Percentiles rank a stretch among this genome's conserved stretches.
Conservation (phyloP, 352 stramenopile species). For the Pythium aquatile region DNA sequence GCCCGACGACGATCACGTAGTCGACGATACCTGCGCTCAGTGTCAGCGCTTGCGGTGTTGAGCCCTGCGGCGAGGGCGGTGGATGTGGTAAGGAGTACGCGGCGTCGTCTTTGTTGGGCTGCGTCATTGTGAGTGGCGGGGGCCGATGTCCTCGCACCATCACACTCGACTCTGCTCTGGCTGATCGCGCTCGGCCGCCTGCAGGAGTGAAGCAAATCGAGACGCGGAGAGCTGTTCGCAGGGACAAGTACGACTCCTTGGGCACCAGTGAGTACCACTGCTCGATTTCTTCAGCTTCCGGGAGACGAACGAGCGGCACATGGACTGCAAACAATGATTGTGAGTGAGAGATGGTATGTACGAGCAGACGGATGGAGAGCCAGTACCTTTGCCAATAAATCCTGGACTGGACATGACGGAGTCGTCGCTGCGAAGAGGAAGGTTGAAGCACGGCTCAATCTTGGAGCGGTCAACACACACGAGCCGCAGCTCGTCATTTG, state of each 20-base stretch:
- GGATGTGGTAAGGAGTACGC: background rate
- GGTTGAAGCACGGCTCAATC: slow-evolving; percentile 40
- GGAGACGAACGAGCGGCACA: slow-evolving; percentile 61
- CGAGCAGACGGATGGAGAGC: background rate
- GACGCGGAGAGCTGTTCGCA: slow-evolving; percentile 67
- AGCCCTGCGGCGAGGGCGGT: slow-evolving; percentile 20
- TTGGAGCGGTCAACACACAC: slow-evolving; percentile 66
- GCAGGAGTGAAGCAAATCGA: slow-evolving; percentile 67
- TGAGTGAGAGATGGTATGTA: background rate
- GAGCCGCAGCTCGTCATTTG: slow-evolving; percentile 61
- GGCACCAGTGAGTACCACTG: slow-evolving; percentile 79
- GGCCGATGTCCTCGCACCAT: slow-evolving; percentile 14
- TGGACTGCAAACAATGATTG: slow-evolving; percentile 29
- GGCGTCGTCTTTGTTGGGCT: background rate
- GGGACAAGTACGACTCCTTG: slow-evolving; percentile 42
- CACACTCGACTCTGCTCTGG: slow-evolving; percentile 22
- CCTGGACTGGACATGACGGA: slow-evolving; percentile 39
- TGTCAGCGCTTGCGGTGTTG: slow-evolving; percentile 27
- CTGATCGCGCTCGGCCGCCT: slow-evolving; percentile 24
- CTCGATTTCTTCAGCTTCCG: slow-evolving; percentile 77
- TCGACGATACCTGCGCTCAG: slow-evolving; percentile 69
- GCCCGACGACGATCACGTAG: slow-evolving; percentile 74
- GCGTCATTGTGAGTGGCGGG: slow-evolving; percentile 22
- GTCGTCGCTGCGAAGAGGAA: slow-evolving; percentile 46
- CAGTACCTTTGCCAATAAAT: slow-evolving; percentile 75